Base-by-base conservation (phyloP, 345 rosid genomes). In the Balakata baccata region DNA sequence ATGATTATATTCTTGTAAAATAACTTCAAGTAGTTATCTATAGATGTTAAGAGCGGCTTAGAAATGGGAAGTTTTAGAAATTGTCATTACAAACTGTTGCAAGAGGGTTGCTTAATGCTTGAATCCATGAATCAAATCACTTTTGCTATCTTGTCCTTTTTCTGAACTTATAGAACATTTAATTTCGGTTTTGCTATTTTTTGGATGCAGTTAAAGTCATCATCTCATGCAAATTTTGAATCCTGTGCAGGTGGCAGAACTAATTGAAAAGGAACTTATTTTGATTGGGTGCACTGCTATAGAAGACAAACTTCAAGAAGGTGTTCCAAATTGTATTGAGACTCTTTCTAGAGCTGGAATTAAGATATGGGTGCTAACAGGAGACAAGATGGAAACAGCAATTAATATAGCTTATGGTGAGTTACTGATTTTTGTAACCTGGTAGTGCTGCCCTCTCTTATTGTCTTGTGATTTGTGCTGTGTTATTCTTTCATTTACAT, bases 301-400 rank as follows among this genome's bases (percentile, higher is more conserved):
- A 84, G 99, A 96, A 87, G 99, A 96, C 84, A 96, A 96, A 78
- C 99, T 96, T 84, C 99, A 96, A 81, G 99, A 96, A 85, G 99
- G 98, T 73, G 99, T 96, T 51, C 99, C 99, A 53, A 75, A 70
- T 80, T 96, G 99, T 81, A 96, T 96, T 76, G 93, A 96, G 82
- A 93, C 97, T 80, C 96, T 96, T 84, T 83, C 96, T 52, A 91
- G 85, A 85, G 99, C 99, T 82, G 99, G 99, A 81, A 96, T 96
- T 74, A 96, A 96, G 86, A 91, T 96, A 75, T 96, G 99, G 99
- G 87, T 96, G 77, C 81, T 96, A 74, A 96, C 99, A 53, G 99
- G 99, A 73, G 99, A 96, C 84, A 93, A 96, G 85, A 81, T 96
- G 93, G 99, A 93, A 91, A 96, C 99, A 9, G 99, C 99, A 64